A percentile compares a stretch with the other conserved stretches of the same genome.
phyloP scores from a whole-genome alignment of 257 asterid species.

The Petunia axillaris region DNA sequence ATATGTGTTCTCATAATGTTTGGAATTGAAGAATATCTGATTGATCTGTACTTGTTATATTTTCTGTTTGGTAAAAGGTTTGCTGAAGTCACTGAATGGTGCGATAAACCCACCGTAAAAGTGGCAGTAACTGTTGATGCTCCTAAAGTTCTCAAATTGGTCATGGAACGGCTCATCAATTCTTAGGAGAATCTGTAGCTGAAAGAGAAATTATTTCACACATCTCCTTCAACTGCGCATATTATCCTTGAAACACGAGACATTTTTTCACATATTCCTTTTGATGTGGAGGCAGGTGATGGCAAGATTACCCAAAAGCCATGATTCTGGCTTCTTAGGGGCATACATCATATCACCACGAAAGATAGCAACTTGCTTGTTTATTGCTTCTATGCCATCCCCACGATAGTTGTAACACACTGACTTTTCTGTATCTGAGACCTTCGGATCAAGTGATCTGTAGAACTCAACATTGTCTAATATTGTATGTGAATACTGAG shows the following conservation, averaged over 20 bases:
- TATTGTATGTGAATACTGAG: too few relatives aligned
- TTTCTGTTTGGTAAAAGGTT: conserved; percentile 49
- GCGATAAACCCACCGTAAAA: conserved; percentile 78
- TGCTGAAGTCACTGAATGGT: conserved; percentile 81
- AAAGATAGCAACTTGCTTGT: background rate
- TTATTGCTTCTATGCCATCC: conserved; percentile 18
- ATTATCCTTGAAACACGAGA: background rate
- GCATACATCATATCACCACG: conserved; percentile 12
- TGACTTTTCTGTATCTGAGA: background rate
- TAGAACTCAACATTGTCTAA: background rate
- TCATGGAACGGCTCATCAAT: conserved; percentile 83
- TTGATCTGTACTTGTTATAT: background rate
- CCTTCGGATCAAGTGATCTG: conserved; percentile 1
- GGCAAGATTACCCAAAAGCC: background rate
- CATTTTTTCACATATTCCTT: background rate
- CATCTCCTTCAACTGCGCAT: background rate
- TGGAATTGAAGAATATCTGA: conserved; percentile 16
- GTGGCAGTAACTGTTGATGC: conserved; percentile 97
- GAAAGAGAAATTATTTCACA: conserved; percentile 6
- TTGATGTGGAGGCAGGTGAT: background rate
- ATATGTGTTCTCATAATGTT: background rate
- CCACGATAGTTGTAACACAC: background rate
- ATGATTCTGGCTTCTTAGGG: background rate
- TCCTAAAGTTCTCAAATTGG: conserved; percentile 66
- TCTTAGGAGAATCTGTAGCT: conserved; percentile 40